Base-by-base conservation (phyloP, 352 stramenopile genomes). In the Globisporangium heterothallicum region DNA sequence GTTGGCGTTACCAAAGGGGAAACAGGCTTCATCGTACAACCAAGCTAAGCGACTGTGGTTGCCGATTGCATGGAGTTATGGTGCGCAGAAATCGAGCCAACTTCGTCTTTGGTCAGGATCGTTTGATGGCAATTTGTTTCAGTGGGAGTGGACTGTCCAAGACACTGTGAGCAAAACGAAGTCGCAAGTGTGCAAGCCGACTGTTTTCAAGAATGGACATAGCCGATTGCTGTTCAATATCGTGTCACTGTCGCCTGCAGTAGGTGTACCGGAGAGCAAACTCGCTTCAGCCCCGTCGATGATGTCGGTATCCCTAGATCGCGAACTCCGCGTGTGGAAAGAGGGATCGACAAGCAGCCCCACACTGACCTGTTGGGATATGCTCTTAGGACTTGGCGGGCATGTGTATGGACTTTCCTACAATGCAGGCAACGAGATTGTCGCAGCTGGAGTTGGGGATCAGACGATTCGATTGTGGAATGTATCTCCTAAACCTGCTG, bases 21-120 rank as follows among this genome's bases (percentile, higher is more conserved):
- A 89, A 43, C 74, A 87, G 30, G 61, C 65, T 1, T 68, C 82
- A 34, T 84, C 75, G 6, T 75, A 74, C 49, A 79, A 66, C n/a
- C 78, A 88, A 35, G 63, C 74, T 6, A 84, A 83, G 29, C 76
- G 84, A 1, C 61, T 92, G 12, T 92, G 81, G 81, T 48, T 92
- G 10, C 78, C 78, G 6, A 58, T 88, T n/a, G 69, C 72, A 14
- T 92, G 81, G 81, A 78, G 61, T 42, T 53, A 53, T 40, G 10
- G 13, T 12, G 40, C 0, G 49, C 43, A 18, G n/a, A 9, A 65
- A 61, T 2, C 16, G 13, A 30, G 18, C n/a, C 51, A 36, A n/a
- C 59, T 71, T 32, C 63, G 64, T 3, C 64, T 92, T 12, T 87
- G 77, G 71, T 88, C 78, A 16, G 80, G 81, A 0, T 89, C 78